phyloP scores from a whole-genome alignment of 441 rosid genomes.

The Erysimum pusillum region DNA sequence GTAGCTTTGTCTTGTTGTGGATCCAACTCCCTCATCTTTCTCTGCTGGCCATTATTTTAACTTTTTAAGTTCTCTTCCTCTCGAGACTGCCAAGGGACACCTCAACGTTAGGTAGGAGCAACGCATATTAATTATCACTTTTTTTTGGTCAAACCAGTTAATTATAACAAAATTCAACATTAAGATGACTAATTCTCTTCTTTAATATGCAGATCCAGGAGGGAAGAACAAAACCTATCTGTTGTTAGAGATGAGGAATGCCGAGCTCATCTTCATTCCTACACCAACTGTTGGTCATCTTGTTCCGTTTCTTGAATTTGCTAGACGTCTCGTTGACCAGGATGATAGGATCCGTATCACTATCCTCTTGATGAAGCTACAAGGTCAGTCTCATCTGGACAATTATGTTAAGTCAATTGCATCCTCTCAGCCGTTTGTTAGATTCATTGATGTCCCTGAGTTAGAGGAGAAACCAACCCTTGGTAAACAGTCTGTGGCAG shows the following conservation, averaged over 20 bases:
- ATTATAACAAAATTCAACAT: slow-evolving; percentile 6
- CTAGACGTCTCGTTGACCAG: slow-evolving; percentile 49
- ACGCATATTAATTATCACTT: slow-evolving; percentile 12
- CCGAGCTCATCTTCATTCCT: slow-evolving; percentile 65
- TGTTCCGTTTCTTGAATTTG: slow-evolving; percentile 56
- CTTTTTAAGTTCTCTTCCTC: neutral
- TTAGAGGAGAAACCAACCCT: slow-evolving; percentile 49
- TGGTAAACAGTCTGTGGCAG: slow-evolving; percentile 43
- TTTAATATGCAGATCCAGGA: slow-evolving; percentile 25
- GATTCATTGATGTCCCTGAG: slow-evolving; percentile 53
- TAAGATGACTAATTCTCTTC: slow-evolving; percentile 15
- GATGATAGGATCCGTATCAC: slow-evolving; percentile 54
- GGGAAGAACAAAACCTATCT: slow-evolving; percentile 14
- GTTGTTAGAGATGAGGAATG: slow-evolving; percentile 26
- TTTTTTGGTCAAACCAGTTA: too few relatives aligned
- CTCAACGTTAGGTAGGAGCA: slow-evolving; percentile 23
- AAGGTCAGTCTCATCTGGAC: slow-evolving; percentile 36
- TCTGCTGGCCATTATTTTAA: slow-evolving; percentile 19
- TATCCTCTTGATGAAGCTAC: slow-evolving; percentile 55
- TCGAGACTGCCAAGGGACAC: slow-evolving; percentile 30
- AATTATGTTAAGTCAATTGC: slow-evolving; percentile 47
- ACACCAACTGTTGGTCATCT: slow-evolving; percentile 60
- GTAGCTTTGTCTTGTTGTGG: slow-evolving; percentile 24
- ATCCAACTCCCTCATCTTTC: slow-evolving; percentile 13
- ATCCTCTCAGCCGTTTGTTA: slow-evolving; percentile 51